Conservation (phyloP, 1,139 yeast species). For the Saccharomyces hybrid region DNA sequence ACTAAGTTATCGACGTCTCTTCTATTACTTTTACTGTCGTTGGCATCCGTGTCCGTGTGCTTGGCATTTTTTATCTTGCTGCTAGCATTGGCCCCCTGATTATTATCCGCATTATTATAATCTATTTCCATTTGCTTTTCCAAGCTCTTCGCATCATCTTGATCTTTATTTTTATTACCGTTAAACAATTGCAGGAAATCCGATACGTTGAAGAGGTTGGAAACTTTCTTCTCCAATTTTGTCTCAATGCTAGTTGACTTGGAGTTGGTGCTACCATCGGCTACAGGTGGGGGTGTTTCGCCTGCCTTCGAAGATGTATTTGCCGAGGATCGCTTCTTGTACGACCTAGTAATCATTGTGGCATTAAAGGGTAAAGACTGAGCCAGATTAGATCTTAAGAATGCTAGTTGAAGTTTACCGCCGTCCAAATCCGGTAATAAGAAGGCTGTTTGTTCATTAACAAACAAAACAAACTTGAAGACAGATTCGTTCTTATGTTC, state of each 20-base stretch:
- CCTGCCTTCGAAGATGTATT: conserved; percentile 15
- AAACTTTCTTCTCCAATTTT: background rate
- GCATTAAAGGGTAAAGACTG: conserved; percentile 23
- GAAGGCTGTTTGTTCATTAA: conserved; percentile 33
- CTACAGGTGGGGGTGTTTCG: conserved; percentile 9
- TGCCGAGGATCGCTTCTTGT: conserved; percentile 4
- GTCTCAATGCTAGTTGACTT: background rate
- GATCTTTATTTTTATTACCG: conserved; percentile 7
- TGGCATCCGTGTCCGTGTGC: background rate
- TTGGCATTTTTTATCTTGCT: background rate
- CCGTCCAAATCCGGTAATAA: conserved; percentile 34
- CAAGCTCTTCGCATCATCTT: conserved; percentile 28
- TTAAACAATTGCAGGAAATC: background rate
- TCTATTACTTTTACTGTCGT: conserved; percentile 13
- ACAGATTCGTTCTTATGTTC: background rate
- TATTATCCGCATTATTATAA: conserved; percentile 35
- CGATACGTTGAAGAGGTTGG: background rate
- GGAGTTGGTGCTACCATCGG: background rate
- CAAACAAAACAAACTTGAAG: conserved; percentile 33
- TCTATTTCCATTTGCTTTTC: conserved; percentile 47
- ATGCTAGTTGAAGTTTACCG: conserved; percentile 31
- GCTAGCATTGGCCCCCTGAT: conserved; percentile 25
- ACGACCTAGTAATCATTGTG: conserved; percentile 23
- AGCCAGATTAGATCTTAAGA: conserved; percentile 24
- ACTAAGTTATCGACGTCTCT: conserved; percentile 72